Evolutionary conservation across 331 rosid genomes (phyloP).

Genomic region (Telfairia occidentalis): DNA sequence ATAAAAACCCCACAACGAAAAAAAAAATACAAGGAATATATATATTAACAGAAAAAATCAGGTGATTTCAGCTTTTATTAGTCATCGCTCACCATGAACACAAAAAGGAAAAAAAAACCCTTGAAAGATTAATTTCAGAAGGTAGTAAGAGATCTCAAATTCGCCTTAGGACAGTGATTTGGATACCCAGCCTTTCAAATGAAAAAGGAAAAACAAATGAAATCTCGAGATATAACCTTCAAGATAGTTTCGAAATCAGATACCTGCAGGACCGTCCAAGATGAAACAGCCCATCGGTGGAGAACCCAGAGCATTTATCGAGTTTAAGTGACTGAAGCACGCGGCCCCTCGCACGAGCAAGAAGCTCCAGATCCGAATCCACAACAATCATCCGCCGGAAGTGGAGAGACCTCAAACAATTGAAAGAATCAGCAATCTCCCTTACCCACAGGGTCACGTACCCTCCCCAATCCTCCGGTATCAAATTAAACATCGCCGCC

Average conservation of each 20-base stretch:
- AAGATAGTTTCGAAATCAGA: background rate
- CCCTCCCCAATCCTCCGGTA: slow-evolving; percentile 98
- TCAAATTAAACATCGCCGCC: slow-evolving; percentile 91
- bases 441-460: slow-evolving; percentile 71
- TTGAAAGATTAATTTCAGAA: background rate
- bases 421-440: slow-evolving; percentile 48
- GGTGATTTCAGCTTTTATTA: background rate
- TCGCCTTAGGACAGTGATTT: background rate
- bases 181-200: background rate
- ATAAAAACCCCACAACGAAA: background rate
- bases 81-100: background rate
- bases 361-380: slow-evolving; percentile 67
- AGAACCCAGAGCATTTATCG: slow-evolving; percentile 89
- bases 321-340: slow-evolving; percentile 55
- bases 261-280: slow-evolving; percentile 80
- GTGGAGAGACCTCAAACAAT: slow-evolving; percentile 59
- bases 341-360: slow-evolving; percentile 50
- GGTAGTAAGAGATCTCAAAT: background rate
- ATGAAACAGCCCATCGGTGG: slow-evolving; percentile 67
- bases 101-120: background rate
- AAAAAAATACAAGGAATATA: background rate
- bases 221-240: background rate
- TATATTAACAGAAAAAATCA: background rate
- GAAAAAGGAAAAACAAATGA: background rate
- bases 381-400: slow-evolving; percentile 84